Base-by-base conservation (phyloP, 1,284 basidiomycete species). In the Neolentinus lepideus region DNA sequence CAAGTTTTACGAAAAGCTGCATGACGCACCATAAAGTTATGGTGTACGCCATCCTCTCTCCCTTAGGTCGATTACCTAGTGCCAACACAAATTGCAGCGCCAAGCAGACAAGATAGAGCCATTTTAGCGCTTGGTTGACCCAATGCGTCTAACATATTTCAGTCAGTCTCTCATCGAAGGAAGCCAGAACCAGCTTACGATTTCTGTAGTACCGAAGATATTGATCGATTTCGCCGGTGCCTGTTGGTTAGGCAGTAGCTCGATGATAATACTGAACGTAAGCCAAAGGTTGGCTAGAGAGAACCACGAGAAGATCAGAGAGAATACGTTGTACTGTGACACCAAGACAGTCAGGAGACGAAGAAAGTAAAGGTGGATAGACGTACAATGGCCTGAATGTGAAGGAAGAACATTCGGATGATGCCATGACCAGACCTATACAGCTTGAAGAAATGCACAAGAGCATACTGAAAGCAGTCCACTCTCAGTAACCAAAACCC, bases 221-320 rank as follows among this genome's bases (percentile, higher is more conserved):
- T 70, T 69, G 59, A 75, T 71, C 29, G 47, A 33, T 16, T n/a
- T 3, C 16, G 38, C 38, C 38, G 38, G 38, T 3, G 60, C 80
- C 1, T 59, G 57, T 66, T 88, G 79, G 25, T 69, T 65, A 1
- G 92, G 92, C 16, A 96, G 75, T 38, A 97, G 81, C 62, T 94
- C 85, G 77, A 98, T 94, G 69, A 98, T 94, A 73, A 98, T 96
- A 57, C 86, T 88, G 78, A 98, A 98, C 10, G 95, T 97, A 56
- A 98, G 75, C 93, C 93, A 98, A 35, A 97, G 75, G 65, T 97
- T 98, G 62, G 93, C 94, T 52, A 96, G 73, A 1, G 94, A 84
- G 70, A 95, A 95, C 92, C 92, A 95, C 3, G 90, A 88, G 74
- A 95, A 94, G 62, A 92, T 65, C 60, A 95, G 76, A 36, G 83